Evolutionary conservation across 331 rosid species (phyloP), one percentile per base, ranked within the genome.

Genomic region (Malus hybrid): DNA sequence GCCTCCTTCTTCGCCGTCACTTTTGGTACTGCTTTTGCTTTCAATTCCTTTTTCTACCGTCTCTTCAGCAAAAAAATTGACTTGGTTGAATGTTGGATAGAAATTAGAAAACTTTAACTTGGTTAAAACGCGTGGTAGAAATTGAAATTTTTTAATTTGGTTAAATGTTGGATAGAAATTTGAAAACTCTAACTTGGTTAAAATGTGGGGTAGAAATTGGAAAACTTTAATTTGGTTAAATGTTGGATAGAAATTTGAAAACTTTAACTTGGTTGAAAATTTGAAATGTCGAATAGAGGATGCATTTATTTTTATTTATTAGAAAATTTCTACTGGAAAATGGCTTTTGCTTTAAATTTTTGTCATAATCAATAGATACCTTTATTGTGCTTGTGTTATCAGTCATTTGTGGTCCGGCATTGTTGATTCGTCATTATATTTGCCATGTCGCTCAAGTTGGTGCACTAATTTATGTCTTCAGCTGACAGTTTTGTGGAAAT

Each of bases 401-500:
- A 66, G 54, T 66, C 28, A 10, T 34, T 66, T 29, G 39, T 36
- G 32, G 44, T 36, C 54, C 3, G 19, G 11, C 70, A 20, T 20
- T 67, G 50, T n/a, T 13, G 24, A 0, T 36, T 67, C 19, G 14
- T 67, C 19, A n/a, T n/a, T 67, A 36, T 34, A 0, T 27, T 80
- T 42, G 70, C 70, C 71, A 20, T 65, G 81, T 76, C 82, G 75
- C 73, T 67, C 82, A 65, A 61, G 67, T 86, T 44, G 78, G 52
- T 65, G 79, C 83, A 84, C 93, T 95, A 84, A 90, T 86, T 84
- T 79, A 65, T 77, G 79, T 79, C 84, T 87, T 88, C 87, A 90
- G 93, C 86, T 84, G 89, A 86, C 99, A 95, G 99, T 95, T 89
- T 59, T 95, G 80, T 95, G 97, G 99, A 95, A 90, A 83, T 69